These are phyloP conservation scores for Euphorbia schlechtendalii DNA, from an alignment of 441 rosid species.

Conservation along the genomic window DNA sequence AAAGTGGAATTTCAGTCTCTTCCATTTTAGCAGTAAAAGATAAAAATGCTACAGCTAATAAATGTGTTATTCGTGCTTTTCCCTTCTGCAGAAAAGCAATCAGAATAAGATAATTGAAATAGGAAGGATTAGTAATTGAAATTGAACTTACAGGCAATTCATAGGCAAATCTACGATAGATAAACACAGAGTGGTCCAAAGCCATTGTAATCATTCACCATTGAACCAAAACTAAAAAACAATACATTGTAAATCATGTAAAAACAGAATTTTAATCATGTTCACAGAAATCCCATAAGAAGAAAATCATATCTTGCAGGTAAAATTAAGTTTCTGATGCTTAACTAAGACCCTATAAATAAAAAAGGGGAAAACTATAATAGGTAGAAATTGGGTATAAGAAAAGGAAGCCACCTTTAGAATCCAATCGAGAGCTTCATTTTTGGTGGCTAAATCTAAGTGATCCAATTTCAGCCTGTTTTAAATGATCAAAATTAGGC, in stretches of 20 bases:
- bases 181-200: constrained; percentile 65
- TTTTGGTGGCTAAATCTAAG: constrained; percentile 41
- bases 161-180: too few relatives aligned
- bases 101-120: background rate
- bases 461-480: constrained; percentile 50
- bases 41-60: constrained; percentile 64
- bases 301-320: background rate
- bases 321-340: too few relatives aligned
- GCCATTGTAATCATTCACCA: constrained; percentile 54
- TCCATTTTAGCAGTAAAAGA: constrained; percentile 73
- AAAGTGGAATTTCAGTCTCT: constrained; percentile 53
- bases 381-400: too few relatives aligned
- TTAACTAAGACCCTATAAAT: too few relatives aligned
- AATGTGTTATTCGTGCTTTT: constrained; percentile 57
- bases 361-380: too few relatives aligned
- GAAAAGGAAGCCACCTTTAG: constrained; percentile 37
- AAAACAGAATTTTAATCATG: background rate
- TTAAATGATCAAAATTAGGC: constrained; percentile 44
- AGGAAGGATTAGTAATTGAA: background rate
- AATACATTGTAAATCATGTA: too few relatives aligned
- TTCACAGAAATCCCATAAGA: background rate
- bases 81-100: constrained; percentile 41
- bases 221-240: constrained; percentile 15
- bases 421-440: constrained; percentile 57
- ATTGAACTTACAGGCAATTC: constrained; percentile 45